Percentiles rank a stretch among this genome's conserved stretches.
These are phyloP conservation scores for Ajuga chamaepitys DNA, from an alignment of 257 asterid genomes.

Conservation along the genomic window DNA sequence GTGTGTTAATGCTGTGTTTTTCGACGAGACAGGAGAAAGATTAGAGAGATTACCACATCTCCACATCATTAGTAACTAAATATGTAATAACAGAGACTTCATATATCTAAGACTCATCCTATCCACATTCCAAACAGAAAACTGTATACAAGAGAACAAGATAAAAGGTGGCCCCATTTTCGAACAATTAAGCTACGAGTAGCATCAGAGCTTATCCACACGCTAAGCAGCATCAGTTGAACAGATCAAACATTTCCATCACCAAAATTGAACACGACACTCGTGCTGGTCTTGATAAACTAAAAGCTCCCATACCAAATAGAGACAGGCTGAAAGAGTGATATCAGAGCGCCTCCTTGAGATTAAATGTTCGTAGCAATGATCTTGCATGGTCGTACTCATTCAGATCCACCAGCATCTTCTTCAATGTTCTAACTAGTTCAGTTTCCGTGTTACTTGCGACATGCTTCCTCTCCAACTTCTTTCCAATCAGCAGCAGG, in stretches of 20 bases:
- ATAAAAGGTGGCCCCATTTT: too few species aligned
- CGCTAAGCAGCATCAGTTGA: background rate
- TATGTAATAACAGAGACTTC: too few species aligned
- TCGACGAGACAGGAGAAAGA: too few species aligned
- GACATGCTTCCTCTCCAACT: constrained; percentile 43
- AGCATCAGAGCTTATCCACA: background rate
- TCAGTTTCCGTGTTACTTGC: constrained; percentile 41
- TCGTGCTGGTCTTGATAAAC: background rate
- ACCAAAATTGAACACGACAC: constrained; percentile 11
- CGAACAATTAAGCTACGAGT: background rate
- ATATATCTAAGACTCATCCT: too few species aligned
- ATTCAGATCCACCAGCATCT: constrained; percentile 87
- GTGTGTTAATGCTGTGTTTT: too few species aligned
- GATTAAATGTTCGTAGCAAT: constrained; percentile 63
- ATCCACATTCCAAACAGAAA: background rate
- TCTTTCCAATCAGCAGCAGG: constrained; percentile 52
- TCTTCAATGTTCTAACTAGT: constrained; percentile 72
- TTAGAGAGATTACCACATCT: too few species aligned
- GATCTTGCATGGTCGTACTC: constrained; percentile 77
- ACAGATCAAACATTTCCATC: too few species aligned
- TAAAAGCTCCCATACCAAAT: too few species aligned
- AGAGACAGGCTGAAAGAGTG: background rate
- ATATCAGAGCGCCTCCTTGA: constrained; percentile 82
- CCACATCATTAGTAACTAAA: too few species aligned
- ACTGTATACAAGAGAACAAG: too few species aligned